Base-by-base conservation (phyloP, 1,139 yeast genomes). In the Suhomyces guaymorum region DNA sequence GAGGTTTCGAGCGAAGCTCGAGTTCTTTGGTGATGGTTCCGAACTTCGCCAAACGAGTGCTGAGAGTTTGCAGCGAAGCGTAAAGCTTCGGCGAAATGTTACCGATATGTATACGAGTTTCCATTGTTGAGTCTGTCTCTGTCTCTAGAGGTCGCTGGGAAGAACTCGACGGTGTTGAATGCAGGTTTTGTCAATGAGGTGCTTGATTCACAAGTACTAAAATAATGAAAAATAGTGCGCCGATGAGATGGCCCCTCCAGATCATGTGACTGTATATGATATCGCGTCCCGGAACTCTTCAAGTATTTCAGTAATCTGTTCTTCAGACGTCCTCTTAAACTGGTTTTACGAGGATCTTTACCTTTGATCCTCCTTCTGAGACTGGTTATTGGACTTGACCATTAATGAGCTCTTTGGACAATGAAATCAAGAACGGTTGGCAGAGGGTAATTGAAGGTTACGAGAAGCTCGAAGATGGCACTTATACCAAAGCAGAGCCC, bases 81-180 rank as follows among this genome's bases (percentile, higher is more conserved):
- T 75, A 73, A 11, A 85, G 63, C 14, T 65, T 61, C 2, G 70
- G 59, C 2, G 92, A 79, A 26, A 86, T 72, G 38, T 80, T 74
- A 10, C 95, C 92, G 10, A 86, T 76, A 51, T 81, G 84, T n/a
- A 85, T 53, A 30, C 90, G 54, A 32, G 54, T 49, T 18, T 47
- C 52, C 24, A 49, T 46, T 24, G 9, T 4, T 26, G 22, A 17
- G 8, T 17, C 5, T 17, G n/a, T n/a, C n/a, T n/a, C n/a, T n/a
- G n/a, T n/a, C n/a, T n/a, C n/a, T n/a, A n/a, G n/a, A n/a, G n/a
- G n/a, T n/a, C n/a, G n/a, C n/a, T n/a, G n/a, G n/a, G n/a, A n/a
- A n/a, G n/a, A n/a, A n/a, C 10, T 23, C 4, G 19, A 17, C 19
- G 8, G 19, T 5, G 19, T 8, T 17, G 19, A 17, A 17, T 17